Percentiles rank a stretch among this genome's conserved stretches.
Conservation (phyloP, 2,329 filamentous ascomycete species). For the Teratosphaeria gauchensis region DNA sequence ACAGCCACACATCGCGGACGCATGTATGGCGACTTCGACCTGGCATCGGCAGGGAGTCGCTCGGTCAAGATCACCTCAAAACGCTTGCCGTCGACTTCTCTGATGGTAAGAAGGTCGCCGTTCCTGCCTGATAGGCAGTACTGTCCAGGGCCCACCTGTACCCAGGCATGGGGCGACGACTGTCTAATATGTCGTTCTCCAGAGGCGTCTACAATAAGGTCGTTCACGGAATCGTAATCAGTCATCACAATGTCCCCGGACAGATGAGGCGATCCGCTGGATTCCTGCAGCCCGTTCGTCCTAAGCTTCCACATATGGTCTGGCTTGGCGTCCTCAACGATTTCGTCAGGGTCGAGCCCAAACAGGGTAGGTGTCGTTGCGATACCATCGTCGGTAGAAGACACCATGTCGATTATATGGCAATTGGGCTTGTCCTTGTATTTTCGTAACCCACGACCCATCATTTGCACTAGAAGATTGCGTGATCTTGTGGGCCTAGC, state of each 20-base stretch:
- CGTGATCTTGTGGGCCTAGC: conserved; percentile 81
- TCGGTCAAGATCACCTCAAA: conserved; percentile 34
- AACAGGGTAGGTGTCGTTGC: conserved; percentile 88
- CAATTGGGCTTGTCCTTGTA: conserved; percentile 75
- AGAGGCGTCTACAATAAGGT: conserved; percentile 73
- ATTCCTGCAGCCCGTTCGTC: background rate
- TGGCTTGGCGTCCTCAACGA: conserved; percentile 53
- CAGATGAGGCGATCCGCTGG: background rate
- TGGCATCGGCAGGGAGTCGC: conserved; percentile 25
- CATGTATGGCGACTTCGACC: conserved; percentile 49
- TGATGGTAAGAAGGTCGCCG: conserved; percentile 46
- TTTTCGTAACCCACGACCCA: conserved; percentile 82
- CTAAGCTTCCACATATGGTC: conserved; percentile 52
- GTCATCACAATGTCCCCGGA: conserved; percentile 61
- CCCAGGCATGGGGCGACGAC: conserved; percentile 72
- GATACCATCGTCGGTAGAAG: conserved; percentile 72
- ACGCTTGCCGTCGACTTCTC: background rate
- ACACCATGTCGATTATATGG: conserved; percentile 93
- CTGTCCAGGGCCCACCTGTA: conserved; percentile 58
- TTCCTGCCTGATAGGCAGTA: conserved; percentile 60
- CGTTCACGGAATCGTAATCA: conserved; percentile 85
- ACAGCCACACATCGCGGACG: conserved; percentile 59
- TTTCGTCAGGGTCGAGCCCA: conserved; percentile 72
- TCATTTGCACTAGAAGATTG: conserved; percentile 96
- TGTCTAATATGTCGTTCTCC: conserved; percentile 68